Percentiles rank a stretch among this genome's conserved stretches.
Evolutionary conservation across 768 basidiomycete genomes (phyloP).

Genomic region (Russula sp.): DNA sequence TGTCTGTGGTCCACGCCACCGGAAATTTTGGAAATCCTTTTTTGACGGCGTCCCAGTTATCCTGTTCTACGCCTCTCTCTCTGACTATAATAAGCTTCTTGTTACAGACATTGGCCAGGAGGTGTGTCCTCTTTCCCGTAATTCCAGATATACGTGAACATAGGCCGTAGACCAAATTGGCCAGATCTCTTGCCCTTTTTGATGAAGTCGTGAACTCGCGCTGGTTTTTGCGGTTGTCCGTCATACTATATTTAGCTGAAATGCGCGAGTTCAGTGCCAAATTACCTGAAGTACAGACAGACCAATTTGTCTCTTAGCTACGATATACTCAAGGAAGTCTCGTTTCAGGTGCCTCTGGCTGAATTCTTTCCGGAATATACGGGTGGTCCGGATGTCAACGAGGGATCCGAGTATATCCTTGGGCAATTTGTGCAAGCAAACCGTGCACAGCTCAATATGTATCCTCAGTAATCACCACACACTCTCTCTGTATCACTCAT

Average conservation of each 20-base stretch:
- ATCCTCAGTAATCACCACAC: neutral
- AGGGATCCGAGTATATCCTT: slow-evolving; percentile 40
- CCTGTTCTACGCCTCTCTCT: slow-evolving; percentile 64
- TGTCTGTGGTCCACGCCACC: slow-evolving; percentile 53
- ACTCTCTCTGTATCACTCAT: neutral
- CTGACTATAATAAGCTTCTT: slow-evolving; percentile 66
- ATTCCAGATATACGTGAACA: neutral
- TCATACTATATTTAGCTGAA: slow-evolving; percentile 39
- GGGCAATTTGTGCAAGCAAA: slow-evolving; percentile 43
- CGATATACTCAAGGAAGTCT: neutral
- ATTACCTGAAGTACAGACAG: slow-evolving; percentile 33
- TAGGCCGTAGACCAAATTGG: slow-evolving; percentile 35
- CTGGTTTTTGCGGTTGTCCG: slow-evolving; percentile 35
- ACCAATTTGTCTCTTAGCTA: neutral
- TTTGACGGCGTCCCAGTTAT: slow-evolving; percentile 61
- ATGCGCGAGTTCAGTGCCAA: slow-evolving; percentile 46
- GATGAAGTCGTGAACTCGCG: slow-evolving; percentile 45
- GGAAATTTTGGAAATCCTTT: slow-evolving; percentile 44
- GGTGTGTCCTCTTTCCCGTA: slow-evolving; percentile 5
- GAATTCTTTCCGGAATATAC: slow-evolving; percentile 38
- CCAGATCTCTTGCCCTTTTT: slow-evolving; percentile 41
- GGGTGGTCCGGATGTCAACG: slow-evolving; percentile 37
- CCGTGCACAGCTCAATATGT: slow-evolving; percentile 15
- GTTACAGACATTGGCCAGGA: too few relatives aligned
- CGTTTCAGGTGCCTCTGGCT: slow-evolving; percentile 25